Base-by-base conservation (phyloP, 345 rosid genomes). In the Erodium maritimum region DNA sequence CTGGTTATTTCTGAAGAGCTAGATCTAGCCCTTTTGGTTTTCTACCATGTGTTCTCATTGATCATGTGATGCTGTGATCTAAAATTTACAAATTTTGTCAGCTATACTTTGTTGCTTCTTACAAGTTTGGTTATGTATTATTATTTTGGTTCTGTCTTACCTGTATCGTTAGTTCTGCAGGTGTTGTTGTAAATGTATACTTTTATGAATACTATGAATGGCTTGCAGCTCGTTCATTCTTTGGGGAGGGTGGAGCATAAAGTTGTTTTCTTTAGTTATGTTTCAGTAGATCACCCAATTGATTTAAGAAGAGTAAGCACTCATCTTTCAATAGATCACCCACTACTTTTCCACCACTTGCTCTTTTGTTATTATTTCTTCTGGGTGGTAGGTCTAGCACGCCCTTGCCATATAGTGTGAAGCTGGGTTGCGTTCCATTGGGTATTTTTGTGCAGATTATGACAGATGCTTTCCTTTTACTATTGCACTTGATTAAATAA, bases 81-180 rank as follows among this genome's bases (percentile, higher is more conserved):
- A 29, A 29, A 29, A 29, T 29, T 29, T 8, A 29, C 8, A 8
- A 29, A 29, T 8, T 29, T 29, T 8, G 8, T 29, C 34, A 29
- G 8, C 34, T 29, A 29, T 29, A 3, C 3, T 3, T 29, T 7
- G 17, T 2, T 42, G 2, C 12, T 42, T 42, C 17, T 42, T 42
- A 42, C 14, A 42, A 42, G 37, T 29, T 29, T 42, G 14, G 48
- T 42, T 42, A 10, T 63, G 62, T 23, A 17, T 20, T 9, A 14
- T n/a, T 61, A 25, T 17, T 61, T 42, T 61, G 23, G 61, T 17
- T 34, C 20, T 8, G 52, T 56, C 52, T 65, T 68, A 14, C 55
- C 60, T 59, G 55, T 61, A 52, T 70, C 58, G 67, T 50, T 72
- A 62, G 72, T 73, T 76, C 72, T 75, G 72, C 84, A 59, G 80